A percentile compares a stretch with the other conserved stretches of the same genome.
These are phyloP conservation scores for Dionaea muscipula DNA, from an alignment of 179 eudicot genomes.

Conservation along the genomic window DNA sequence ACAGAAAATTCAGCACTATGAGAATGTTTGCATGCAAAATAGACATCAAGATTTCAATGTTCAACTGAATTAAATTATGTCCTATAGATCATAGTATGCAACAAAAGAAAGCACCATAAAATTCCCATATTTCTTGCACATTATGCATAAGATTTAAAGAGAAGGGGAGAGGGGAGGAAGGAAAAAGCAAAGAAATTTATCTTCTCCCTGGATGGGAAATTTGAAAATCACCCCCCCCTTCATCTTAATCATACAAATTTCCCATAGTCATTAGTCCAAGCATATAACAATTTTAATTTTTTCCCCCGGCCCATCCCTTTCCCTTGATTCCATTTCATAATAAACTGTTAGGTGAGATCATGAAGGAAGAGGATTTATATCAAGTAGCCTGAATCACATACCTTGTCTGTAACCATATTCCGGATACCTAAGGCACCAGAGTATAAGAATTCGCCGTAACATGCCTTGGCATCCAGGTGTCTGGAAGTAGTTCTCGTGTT, in stretches of 20 bases:
- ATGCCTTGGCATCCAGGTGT: conserved; percentile 82
- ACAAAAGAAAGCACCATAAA: too few relatives aligned
- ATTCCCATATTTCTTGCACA: neutral
- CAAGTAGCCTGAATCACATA: conserved; percentile 10
- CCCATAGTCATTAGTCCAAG: too few relatives aligned
- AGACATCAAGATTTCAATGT: neutral
- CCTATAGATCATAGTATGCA: too few relatives aligned
- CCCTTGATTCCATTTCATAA: too few relatives aligned
- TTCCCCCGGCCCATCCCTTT: neutral
- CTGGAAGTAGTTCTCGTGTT: conserved; percentile 86
- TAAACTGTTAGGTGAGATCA: too few relatives aligned
- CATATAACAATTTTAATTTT: neutral
- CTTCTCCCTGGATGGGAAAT: neutral
- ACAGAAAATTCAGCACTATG: neutral
- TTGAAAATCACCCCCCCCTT: neutral
- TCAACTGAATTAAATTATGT: too few relatives aligned
- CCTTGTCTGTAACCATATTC: conserved; percentile 97
- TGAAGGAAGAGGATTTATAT: too few relatives aligned
- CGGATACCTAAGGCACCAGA: conserved; percentile 95
- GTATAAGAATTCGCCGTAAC: conserved; percentile 69
- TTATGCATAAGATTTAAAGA: neutral
- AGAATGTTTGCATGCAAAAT: neutral
- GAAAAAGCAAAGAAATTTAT: neutral
- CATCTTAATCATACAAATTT: too few relatives aligned
- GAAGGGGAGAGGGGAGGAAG: neutral